Conservation (phyloP, 192 early-diverging fungal genomes). For the Coemansia sp. region DNA sequence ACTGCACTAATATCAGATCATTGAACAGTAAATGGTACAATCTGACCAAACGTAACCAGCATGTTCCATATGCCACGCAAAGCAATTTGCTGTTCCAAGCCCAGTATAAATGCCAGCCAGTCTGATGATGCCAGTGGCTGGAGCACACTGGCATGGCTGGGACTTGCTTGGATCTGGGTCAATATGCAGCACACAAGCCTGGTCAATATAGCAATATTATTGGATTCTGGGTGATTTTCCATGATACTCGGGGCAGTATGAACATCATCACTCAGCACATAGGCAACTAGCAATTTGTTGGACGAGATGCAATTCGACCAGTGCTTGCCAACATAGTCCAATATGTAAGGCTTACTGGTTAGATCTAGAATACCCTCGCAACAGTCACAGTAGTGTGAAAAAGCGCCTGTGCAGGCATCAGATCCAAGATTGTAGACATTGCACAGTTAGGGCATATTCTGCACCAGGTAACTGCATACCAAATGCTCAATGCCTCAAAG, state of each 20-base stretch:
- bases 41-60: neutral
- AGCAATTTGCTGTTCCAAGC: neutral
- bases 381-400: slow-evolving; percentile 5
- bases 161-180: slow-evolving; percentile 8
- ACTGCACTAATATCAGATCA: neutral
- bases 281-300: slow-evolving; percentile 23
- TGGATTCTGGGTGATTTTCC: slow-evolving; percentile 10
- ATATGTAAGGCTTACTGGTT: neutral
- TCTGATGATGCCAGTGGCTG: slow-evolving; percentile 3
- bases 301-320: slow-evolving; percentile 8
- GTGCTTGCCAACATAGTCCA: neutral
- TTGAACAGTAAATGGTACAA: neutral
- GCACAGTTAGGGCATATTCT: slow-evolving; percentile 12
- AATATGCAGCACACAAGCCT: slow-evolving; percentile 26
- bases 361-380: slow-evolving; percentile 16
- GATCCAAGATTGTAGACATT: slow-evolving; percentile 10
- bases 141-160: neutral
- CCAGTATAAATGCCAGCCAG: neutral
- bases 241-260: slow-evolving; percentile 26
- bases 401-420: no score
- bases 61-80: neutral
- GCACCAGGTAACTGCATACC: slow-evolving; percentile 19
- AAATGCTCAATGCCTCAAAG: slow-evolving; percentile 18
- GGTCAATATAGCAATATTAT: slow-evolving; percentile 31
- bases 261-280: slow-evolving; percentile 28